Evolutionary conservation across 805 yeast species (phyloP).

Genomic region (Danielozyma ontarioensis): DNA sequence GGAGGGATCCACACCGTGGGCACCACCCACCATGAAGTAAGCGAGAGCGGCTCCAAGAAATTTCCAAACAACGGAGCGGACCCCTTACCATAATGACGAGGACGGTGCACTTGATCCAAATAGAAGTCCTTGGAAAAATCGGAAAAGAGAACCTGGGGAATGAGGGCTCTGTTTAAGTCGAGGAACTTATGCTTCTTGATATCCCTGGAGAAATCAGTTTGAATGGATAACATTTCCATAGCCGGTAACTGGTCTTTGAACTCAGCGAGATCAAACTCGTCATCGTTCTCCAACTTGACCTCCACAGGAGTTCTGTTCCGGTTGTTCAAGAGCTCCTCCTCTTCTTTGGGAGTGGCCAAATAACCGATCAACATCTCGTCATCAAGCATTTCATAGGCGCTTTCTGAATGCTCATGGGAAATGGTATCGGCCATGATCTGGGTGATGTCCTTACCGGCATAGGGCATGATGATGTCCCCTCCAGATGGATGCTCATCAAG

Average conservation of each 20-base stretch:
- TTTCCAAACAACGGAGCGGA: conserved; percentile 95
- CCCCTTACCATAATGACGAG: conserved; percentile 96
- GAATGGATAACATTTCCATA: conserved; percentile 65
- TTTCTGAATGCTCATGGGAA: conserved; percentile 76
- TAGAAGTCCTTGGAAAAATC: conserved; percentile 83
- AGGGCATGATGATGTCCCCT: conserved; percentile 48
- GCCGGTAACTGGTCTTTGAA: conserved; percentile 64
- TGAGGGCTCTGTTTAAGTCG: conserved; percentile 77
- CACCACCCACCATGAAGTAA: conserved; percentile 93
- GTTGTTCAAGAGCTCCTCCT: conserved; percentile 59
- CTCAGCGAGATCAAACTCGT: conserved; percentile 29
- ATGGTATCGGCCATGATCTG: conserved; percentile 68
- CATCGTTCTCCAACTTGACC: conserved; percentile 34
- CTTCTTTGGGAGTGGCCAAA: conserved; percentile 78
- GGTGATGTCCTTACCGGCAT: conserved; percentile 62
- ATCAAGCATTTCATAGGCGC: conserved; percentile 81
- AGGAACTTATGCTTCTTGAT: conserved; percentile 74
- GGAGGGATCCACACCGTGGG: conserved; percentile 87
- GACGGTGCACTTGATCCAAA: conserved; percentile 94
- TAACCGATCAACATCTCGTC: conserved; percentile 78
- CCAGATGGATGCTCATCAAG: conserved; percentile 74
- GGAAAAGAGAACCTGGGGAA: conserved; percentile 73
- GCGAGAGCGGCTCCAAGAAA: conserved; percentile 83
- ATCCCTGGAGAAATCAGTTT: conserved; percentile 75
- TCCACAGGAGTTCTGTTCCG: conserved; percentile 55